Percentiles rank a stretch among this genome's conserved stretches.
phyloP scores from a whole-genome alignment of 176 grass and related monocot species.

The Avena atlantica region DNA sequence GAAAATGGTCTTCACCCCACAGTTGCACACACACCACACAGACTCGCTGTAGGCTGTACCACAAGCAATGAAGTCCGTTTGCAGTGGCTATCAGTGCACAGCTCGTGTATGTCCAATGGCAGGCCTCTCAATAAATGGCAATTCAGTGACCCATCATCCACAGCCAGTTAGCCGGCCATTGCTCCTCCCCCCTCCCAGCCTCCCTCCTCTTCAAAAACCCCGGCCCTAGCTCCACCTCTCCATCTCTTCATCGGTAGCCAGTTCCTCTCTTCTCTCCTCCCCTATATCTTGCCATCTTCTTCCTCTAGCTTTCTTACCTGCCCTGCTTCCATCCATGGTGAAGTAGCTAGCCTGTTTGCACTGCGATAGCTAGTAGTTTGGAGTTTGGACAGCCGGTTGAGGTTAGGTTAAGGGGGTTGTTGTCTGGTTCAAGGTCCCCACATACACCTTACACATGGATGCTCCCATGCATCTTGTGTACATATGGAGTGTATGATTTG shows the following conservation, averaged over 20 bases:
- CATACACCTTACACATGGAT: not conserved
- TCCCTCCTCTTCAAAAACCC: slow-evolving; percentile 38
- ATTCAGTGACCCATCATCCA: slow-evolving; percentile 53
- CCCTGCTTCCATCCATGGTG: slow-evolving; percentile 14
- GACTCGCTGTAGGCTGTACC: slow-evolving; percentile 19
- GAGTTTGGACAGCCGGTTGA: slow-evolving; percentile 33
- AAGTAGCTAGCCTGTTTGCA: slow-evolving; percentile 12
- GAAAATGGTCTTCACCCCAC: not conserved
- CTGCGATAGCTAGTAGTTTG: not conserved
- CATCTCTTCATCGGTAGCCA: not conserved
- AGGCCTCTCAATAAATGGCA: slow-evolving; percentile 52
- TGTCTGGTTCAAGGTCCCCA: slow-evolving; percentile 53
- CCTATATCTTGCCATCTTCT: not conserved
- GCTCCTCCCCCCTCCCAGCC: not conserved
- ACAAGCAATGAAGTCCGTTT: slow-evolving; percentile 47
- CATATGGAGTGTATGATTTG: not conserved
- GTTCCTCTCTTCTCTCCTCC: slow-evolving; percentile 8
- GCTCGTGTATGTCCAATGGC: slow-evolving; percentile 38
- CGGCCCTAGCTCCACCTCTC: not conserved
- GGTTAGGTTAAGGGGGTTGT: slow-evolving; percentile 51
- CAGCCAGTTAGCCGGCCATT: slow-evolving; percentile 23
- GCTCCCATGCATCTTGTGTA: not conserved
- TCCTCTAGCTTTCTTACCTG: not conserved
- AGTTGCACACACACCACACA: not conserved
- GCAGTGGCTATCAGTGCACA: slow-evolving; percentile 29